phyloP scores from a whole-genome alignment of 768 basidiomycete genomes.

The Amanita fuliginea region DNA sequence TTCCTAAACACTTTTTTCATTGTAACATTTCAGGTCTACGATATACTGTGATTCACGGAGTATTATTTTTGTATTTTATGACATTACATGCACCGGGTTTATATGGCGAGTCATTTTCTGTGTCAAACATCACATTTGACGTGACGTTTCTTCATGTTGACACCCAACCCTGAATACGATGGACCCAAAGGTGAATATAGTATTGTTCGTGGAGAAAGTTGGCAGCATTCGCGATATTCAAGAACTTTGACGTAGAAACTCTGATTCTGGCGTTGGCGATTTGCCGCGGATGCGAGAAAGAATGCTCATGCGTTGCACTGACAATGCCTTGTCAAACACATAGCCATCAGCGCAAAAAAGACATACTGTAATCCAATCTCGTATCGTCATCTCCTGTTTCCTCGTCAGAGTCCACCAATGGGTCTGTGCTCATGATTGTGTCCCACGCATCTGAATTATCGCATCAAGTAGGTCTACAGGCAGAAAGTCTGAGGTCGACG shows the following conservation, averaged over 20 bases:
- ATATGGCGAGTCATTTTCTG: conserved; percentile 2
- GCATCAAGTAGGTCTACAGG: neutral
- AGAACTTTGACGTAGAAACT: conserved; percentile 8
- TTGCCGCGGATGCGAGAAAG: conserved; percentile 48
- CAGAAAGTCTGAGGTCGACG: conserved; percentile 13
- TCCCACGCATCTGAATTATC: conserved; percentile 59
- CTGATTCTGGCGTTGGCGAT: conserved; percentile 43
- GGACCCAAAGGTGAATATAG: neutral
- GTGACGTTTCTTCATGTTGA: neutral
- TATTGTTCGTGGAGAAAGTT: neutral
- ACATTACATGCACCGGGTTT: conserved; percentile 6
- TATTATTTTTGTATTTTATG: conserved; percentile 8
- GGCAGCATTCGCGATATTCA: neutral
- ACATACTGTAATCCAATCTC: conserved; percentile 52
- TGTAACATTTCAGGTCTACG: conserved; percentile 4
- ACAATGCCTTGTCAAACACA: conserved; percentile 5
- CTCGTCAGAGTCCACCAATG: conserved; percentile 69
- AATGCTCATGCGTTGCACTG: conserved; percentile 52
- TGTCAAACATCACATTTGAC: neutral
- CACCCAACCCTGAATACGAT: neutral
- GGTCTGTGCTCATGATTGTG: conserved; percentile 51
- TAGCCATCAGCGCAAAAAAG: neutral
- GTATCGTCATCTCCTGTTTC: conserved; percentile 54
- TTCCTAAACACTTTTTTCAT: neutral
- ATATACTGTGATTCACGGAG: conserved; percentile 7